Evolutionary conservation across 345 rosid species (phyloP), one percentile per base, ranked within the genome.

Genomic region (Cardiospermum halicacabum): DNA sequence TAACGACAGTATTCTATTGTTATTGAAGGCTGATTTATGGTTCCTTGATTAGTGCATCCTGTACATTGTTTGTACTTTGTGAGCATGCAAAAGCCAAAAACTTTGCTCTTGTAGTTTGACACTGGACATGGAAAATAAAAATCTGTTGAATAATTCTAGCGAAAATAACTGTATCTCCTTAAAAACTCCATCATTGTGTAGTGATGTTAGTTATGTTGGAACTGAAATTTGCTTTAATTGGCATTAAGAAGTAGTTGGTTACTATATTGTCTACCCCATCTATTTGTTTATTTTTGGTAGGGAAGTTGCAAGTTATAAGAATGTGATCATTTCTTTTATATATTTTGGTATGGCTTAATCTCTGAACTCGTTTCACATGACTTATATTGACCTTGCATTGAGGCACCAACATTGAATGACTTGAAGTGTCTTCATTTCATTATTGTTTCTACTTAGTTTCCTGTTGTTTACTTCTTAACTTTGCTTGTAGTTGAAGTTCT

Each of bases 1-100:
- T 95, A 81, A 65, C 59, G 30, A 42, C 27, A 55, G 7, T 54
- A 59, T 13, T 56, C 25, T 49, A 49, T 45, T 56, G 51, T 37
- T 15, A 27, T 50, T 7, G 37, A 39, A 28, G 25, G 40, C 49
- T 65, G 34, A n/a, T 36, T 6, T 60, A 30, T 12, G 11, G 45
- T 49, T 27, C 24, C 60, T 65, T 8, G 48, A 34, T 45, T 57
- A 47, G 54, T 26, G 16, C 39, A 49, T 50, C 9, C 19, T 34
- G 25, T 67, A 16, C 60, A 6, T 67, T 48, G n/a, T n/a, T 32
- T 24, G 48, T 49, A 16, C 6, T 6, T 26, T 1, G 15, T 60
- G 26, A 24, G 15, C 4, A 7, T 18, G 11, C 24, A 50, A 15
- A 34, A 34, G 28, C 56, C 18, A 56, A 43, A 40, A 42, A 7